Evolutionary conservation across 2,329 filamentous ascomycete species (phyloP).

Genomic region (Chrysoporthe deuterocubensis): DNA sequence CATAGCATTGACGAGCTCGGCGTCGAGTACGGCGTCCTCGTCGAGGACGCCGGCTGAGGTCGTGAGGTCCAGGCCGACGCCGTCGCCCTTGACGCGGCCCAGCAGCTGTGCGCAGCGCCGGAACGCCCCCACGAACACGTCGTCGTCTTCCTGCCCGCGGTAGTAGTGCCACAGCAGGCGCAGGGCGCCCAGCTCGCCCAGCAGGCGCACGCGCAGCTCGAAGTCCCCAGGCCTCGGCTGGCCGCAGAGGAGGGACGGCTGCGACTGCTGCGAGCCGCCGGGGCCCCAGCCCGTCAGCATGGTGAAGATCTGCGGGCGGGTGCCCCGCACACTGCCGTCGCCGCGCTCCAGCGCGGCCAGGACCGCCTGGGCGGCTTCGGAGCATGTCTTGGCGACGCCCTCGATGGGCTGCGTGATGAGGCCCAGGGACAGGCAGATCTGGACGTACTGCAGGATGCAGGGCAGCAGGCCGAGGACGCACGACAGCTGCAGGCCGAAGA

Average conservation of each 20-base stretch:
- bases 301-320: slow-evolving; percentile 30
- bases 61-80: slow-evolving; percentile 6
- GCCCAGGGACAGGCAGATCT: slow-evolving; percentile 21
- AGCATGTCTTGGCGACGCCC: neutral
- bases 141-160: neutral
- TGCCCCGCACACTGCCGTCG: slow-evolving; percentile 13
- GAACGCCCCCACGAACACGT: slow-evolving; percentile 12
- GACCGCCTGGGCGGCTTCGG: slow-evolving; percentile 7
- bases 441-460: slow-evolving; percentile 31
- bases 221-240: neutral
- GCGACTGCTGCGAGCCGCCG: neutral
- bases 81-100: neutral
- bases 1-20: slow-evolving; percentile 16
- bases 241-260: slow-evolving; percentile 25
- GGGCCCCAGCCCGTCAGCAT: slow-evolving; percentile 30
- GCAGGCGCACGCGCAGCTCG: slow-evolving; percentile 21
- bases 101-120: slow-evolving; percentile 24
- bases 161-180: slow-evolving; percentile 26
- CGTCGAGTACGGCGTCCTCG: slow-evolving; percentile 22
- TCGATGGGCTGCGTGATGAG: slow-evolving; percentile 5
- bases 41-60: slow-evolving; percentile 15
- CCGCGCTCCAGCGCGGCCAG: slow-evolving; percentile 20
- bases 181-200: slow-evolving; percentile 33
- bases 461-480: slow-evolving; percentile 23
- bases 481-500: slow-evolving; percentile 30